Evolutionary conservation across 306 rosid species (phyloP).

Genomic region (Glycyrrhiza uralensis): DNA sequence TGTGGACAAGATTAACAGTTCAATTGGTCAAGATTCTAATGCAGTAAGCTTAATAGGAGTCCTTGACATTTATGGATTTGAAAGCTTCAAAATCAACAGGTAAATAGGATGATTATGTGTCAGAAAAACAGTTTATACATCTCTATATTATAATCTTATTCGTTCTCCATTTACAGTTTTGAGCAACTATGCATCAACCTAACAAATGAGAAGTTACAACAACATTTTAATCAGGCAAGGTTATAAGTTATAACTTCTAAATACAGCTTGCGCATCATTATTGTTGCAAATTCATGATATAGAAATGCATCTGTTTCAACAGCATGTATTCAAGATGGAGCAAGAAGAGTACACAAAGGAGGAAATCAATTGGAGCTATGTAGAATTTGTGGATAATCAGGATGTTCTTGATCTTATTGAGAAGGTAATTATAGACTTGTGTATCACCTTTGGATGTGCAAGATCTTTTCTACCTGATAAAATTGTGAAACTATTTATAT

Average conservation of each 20-base stretch:
- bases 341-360: slow-evolving; percentile 93
- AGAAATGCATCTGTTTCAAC: slow-evolving; percentile 33
- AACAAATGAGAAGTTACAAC: slow-evolving; percentile 87
- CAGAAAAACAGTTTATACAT: slow-evolving; percentile 2
- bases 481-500: slow-evolving; percentile 6
- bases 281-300: slow-evolving; percentile 2
- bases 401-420: slow-evolving; percentile 90
- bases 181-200: slow-evolving; percentile 92
- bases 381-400: slow-evolving; percentile 84
- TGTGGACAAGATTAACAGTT: slow-evolving; percentile 78
- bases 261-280: neutral
- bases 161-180: slow-evolving; percentile 45
- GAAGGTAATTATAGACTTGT: slow-evolving; percentile 47
- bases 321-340: slow-evolving; percentile 97
- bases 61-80: slow-evolving; percentile 89
- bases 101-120: slow-evolving; percentile 3
- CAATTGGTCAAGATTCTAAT: slow-evolving; percentile 83
- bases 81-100: slow-evolving; percentile 92
- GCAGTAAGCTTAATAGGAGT: slow-evolving; percentile 80
- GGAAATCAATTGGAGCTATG: slow-evolving; percentile 86
- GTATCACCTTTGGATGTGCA: neutral
- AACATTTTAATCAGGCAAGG: slow-evolving; percentile 86
- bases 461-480: slow-evolving; percentile 11
- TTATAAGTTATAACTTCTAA: slow-evolving; percentile 22
- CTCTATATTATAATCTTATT: slow-evolving; percentile 9